Conservation (phyloP, 169 alveolate genomes). For the Plasmodium gaboni region DNA sequence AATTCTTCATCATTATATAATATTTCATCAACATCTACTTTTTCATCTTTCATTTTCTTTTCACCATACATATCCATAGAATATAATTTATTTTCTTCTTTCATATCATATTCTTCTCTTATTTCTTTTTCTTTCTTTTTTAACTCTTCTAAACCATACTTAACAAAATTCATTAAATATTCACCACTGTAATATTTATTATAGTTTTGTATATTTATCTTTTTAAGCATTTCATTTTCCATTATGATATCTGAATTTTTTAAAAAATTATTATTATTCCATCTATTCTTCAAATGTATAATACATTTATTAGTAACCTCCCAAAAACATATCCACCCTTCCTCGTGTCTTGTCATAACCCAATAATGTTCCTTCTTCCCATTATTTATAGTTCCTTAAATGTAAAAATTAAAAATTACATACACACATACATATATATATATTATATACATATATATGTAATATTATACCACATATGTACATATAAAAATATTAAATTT, state of each 20-base stretch:
- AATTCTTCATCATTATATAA: conserved; percentile 68
- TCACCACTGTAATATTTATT: conserved; percentile 71
- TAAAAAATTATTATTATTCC: conserved; percentile 64
- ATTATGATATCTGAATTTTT: conserved; percentile 17
- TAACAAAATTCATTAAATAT: conserved; percentile 40
- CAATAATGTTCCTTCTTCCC: conserved; percentile 82
- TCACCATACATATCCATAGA: conserved; percentile 71
- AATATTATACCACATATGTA: not conserved
- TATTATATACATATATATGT: not conserved
- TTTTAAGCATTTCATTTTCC: conserved; percentile 58
- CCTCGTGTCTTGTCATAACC: conserved; percentile 84
- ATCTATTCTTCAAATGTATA: conserved; percentile 51
- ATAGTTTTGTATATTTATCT: conserved; percentile 13
- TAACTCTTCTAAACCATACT: conserved; percentile 67
- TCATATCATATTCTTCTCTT: conserved; percentile 51
- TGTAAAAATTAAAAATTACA: not conserved
- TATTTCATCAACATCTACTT: conserved; percentile 54
- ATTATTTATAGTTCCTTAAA: conserved; percentile 78
- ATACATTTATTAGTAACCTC: conserved; percentile 82
- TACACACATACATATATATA: not conserved
- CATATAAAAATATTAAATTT: not conserved
- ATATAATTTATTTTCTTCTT: conserved; percentile 70
- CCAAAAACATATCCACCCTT: conserved; percentile 84
- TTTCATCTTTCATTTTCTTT: conserved; percentile 57
- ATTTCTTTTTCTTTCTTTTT: conserved; percentile 50